Conservation (phyloP, 148 eudicot species). For the Tetragonia tetragonoides region DNA sequence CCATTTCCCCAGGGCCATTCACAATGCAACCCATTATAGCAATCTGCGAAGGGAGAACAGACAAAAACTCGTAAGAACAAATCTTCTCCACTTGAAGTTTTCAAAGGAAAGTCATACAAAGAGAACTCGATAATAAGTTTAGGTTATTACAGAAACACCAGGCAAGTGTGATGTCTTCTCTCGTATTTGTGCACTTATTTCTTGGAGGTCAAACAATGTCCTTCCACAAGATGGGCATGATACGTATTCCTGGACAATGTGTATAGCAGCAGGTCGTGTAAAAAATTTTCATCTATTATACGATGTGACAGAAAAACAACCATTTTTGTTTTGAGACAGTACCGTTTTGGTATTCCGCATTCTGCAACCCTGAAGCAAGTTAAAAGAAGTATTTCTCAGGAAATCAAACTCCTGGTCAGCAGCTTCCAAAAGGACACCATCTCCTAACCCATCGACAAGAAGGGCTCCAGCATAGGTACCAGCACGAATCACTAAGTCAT, state of each 20-base stretch:
- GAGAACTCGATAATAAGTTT: conserved; percentile 16
- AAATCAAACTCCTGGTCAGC: conserved; percentile 84
- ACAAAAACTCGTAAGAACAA: conserved; percentile 1
- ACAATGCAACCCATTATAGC: conserved; percentile 99
- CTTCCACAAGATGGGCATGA: conserved; percentile 99
- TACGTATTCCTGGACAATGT: conserved; percentile 75
- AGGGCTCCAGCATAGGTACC: conserved; percentile 94
- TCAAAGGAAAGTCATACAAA: background rate
- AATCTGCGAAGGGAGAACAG: conserved; percentile 49
- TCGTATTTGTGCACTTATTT: conserved; percentile 87
- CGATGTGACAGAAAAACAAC: background rate
- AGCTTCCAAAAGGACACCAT: conserved; percentile 87
- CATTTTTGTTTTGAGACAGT: conserved; percentile 8
- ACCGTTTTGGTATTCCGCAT: conserved; percentile 99
- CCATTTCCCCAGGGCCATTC: conserved; percentile 99
- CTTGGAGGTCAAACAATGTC: conserved; percentile 95
- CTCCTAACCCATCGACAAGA: conserved; percentile 97
- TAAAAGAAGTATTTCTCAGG: conserved; percentile 87
- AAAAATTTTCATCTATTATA: background rate
- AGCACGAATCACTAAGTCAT: conserved; percentile 86
- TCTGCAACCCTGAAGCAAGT: conserved; percentile 98
- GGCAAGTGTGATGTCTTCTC: conserved; percentile 97
- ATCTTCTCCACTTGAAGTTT: background rate
- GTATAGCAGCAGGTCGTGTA: background rate
- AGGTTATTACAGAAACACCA: conserved; percentile 86